Evolutionary conservation across 176 grass and related monocot genomes (phyloP).

Genomic region (Hordeum marinum): DNA sequence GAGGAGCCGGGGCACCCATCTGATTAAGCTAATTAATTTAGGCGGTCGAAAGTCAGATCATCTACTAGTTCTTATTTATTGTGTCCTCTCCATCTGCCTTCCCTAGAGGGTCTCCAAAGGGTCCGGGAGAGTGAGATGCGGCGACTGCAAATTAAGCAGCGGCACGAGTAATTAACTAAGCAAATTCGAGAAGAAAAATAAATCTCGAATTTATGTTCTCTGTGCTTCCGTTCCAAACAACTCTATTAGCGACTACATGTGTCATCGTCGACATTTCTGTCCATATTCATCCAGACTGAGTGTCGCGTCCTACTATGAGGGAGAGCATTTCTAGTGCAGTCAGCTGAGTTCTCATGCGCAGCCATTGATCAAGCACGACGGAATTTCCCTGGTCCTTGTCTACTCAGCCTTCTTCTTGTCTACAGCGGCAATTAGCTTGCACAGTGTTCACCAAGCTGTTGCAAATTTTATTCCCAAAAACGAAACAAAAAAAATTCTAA

Average conservation of each 20-base stretch:
- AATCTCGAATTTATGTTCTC: no score
- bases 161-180: neutral
- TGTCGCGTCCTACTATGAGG: no score
- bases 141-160: neutral
- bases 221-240: no score
- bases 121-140: constrained; percentile 10
- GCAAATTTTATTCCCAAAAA: neutral
- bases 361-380: no score
- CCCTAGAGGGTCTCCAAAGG: constrained; percentile 8
- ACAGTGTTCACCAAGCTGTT: neutral
- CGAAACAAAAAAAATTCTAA: no score
- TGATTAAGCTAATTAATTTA: neutral
- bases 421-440: neutral
- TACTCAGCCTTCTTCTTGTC: no score
- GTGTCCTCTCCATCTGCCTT: neutral
- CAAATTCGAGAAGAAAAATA: no score
- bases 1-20: neutral
- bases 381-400: no score
- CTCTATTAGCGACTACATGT: no score
- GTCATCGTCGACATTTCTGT: no score
- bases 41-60: neutral
- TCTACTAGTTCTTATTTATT: neutral
- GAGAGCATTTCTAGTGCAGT: neutral
- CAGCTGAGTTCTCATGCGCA: neutral
- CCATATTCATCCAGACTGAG: no score